A percentile compares a stretch with the other conserved stretches of the same genome.
These are phyloP conservation scores for Kregervanrija fluxuum DNA, from an alignment of 805 yeast genomes.

Conservation along the genomic window DNA sequence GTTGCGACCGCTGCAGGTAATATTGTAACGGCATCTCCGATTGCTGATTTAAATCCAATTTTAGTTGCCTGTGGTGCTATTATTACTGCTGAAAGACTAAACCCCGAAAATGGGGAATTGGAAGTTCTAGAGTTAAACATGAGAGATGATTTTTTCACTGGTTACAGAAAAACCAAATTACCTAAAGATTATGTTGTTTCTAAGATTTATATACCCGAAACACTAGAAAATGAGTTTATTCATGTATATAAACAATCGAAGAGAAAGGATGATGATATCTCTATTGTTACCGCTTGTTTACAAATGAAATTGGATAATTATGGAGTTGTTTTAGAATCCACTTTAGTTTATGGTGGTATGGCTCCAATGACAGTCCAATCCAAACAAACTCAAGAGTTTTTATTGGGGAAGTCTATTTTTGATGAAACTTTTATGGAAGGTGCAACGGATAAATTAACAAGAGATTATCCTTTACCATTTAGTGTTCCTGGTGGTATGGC, in stretches of 20 bases:
- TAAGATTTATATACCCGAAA: conserved; percentile 34
- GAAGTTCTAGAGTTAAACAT: conserved; percentile 23
- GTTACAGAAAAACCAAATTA: conserved; percentile 34
- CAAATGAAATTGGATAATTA: conserved; percentile 19
- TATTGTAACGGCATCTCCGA: conserved; percentile 43
- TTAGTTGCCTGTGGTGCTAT: conserved; percentile 35
- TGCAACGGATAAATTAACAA: conserved; percentile 20
- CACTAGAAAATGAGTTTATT: conserved; percentile 29
- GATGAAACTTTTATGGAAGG: conserved; percentile 23
- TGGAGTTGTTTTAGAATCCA: conserved; percentile 23
- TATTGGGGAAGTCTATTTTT: conserved; percentile 20
- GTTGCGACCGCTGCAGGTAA: conserved; percentile 46
- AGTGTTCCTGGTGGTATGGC: conserved; percentile 47
- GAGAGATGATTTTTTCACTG: conserved; percentile 35
- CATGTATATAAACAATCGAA: conserved; percentile 39
- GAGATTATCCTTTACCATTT: conserved; percentile 33
- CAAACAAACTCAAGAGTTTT: conserved; percentile 24
- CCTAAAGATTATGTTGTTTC: conserved; percentile 31
- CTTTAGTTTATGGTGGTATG: conserved; percentile 40
- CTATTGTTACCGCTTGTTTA: conserved; percentile 39
- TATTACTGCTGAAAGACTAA: conserved; percentile 28
- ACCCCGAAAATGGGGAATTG: conserved; percentile 17
- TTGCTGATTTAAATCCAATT: conserved; percentile 41
- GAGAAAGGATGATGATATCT: conserved; percentile 43
- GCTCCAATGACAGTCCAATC: conserved; percentile 39